Conservation (phyloP, 2,329 filamentous ascomycete species). For the Neospermospora avenae region DNA sequence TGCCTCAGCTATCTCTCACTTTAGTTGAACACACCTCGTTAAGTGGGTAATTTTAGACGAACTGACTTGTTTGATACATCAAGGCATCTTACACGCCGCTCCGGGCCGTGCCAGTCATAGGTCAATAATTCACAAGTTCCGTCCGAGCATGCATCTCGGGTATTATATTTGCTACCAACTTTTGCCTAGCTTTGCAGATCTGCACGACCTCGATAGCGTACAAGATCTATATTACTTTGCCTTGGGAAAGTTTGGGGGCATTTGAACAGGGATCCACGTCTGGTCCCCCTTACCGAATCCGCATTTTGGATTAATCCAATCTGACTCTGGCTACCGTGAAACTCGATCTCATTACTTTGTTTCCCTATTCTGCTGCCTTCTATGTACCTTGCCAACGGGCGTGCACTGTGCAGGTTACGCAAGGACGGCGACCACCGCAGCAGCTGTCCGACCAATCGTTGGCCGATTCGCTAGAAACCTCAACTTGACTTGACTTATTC, state of each 20-base stretch:
- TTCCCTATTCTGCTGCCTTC: not conserved
- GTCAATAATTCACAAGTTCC: not conserved
- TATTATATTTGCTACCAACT: not conserved
- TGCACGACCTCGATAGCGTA: not conserved
- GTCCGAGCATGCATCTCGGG: not conserved
- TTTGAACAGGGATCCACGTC: not conserved
- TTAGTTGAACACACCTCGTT: not conserved
- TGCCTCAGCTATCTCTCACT: not conserved
- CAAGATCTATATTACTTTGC: not conserved
- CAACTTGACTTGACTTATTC: not conserved
- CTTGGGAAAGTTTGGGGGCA: not conserved
- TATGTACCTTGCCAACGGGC: slow-evolving; percentile 4
- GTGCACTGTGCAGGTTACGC: not conserved
- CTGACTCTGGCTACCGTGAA: not conserved
- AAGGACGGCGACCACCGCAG: slow-evolving; percentile 8
- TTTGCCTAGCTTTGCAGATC: not conserved
- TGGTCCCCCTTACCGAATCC: not conserved
- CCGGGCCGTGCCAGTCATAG: not conserved
- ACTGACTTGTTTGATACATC: not conserved
- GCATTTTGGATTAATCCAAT: not conserved
- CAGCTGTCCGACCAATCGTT: not conserved
- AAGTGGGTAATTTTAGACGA: not conserved
- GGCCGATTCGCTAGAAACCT: not conserved
- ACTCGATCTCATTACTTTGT: not conserved
- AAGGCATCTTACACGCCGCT: not conserved